phyloP scores from a whole-genome alignment of 164 flowering plant species.

The Macadamia tetraphylla region DNA sequence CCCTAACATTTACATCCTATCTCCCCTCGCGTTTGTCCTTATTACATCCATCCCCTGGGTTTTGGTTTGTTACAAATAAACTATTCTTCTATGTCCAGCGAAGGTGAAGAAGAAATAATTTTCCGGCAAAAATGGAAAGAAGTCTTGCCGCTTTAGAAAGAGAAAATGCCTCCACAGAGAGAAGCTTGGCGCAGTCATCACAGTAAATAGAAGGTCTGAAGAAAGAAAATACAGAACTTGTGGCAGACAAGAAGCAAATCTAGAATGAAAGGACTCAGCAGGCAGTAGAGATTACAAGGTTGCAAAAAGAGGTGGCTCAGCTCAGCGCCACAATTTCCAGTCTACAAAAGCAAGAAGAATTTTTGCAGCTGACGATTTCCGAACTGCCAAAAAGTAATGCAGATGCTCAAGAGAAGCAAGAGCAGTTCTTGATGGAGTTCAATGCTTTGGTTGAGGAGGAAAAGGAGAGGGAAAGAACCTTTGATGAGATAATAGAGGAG shows the following conservation, averaged over 20 bases:
- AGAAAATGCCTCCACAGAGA: conserved; percentile 26
- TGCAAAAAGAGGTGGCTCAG: conserved; percentile 33
- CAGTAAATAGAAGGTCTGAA: conserved; percentile 25
- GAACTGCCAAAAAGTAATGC: conserved; percentile 37
- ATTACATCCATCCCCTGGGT: no score
- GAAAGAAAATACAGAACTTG: conserved; percentile 24
- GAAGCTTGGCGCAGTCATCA: conserved; percentile 16
- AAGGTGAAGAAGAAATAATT: no score
- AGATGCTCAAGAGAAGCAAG: conserved; percentile 28
- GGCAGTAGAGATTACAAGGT: conserved; percentile 14
- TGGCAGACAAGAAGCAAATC: conserved; percentile 31
- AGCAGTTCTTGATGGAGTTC: conserved; percentile 20
- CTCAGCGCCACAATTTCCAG: conserved; percentile 13
- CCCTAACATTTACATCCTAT: no score
- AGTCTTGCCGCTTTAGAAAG: conserved; percentile 14
- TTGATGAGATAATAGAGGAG: conserved; percentile 25
- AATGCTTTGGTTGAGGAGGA: conserved; percentile 29
- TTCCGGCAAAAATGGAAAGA: conserved; percentile 9
- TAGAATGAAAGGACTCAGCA: conserved; percentile 29
- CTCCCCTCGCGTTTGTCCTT: no score
- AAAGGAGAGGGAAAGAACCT: conserved; percentile 22
- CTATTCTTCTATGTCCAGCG: no score
- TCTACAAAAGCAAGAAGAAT: conserved; percentile 28
- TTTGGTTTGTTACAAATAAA: no score
- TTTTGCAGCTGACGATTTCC: conserved; percentile 20